Conservation (phyloP, 495 filamentous ascomycete genomes). For the Penicillium silybi region DNA sequence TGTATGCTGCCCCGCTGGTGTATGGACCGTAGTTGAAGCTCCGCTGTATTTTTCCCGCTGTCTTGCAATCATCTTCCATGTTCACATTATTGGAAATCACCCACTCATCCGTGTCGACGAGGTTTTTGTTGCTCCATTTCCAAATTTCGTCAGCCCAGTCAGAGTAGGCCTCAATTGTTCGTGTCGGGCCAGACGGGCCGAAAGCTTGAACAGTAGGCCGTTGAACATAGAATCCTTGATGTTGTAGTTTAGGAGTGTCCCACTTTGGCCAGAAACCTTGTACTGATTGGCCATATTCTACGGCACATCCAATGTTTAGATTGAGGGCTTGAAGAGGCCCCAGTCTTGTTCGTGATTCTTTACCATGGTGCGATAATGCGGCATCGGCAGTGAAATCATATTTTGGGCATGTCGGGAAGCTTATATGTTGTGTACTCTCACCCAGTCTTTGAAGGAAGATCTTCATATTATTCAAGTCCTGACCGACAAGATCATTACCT, state of each 20-base stretch:
- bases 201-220: slow-evolving; percentile 66
- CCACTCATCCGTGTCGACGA: not conserved
- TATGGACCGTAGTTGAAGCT: slow-evolving; percentile 67
- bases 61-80: not conserved
- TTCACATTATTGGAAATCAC: not conserved
- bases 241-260: not conserved
- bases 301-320: no score
- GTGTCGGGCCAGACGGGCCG: slow-evolving; percentile 68
- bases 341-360: no score
- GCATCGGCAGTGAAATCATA: no score
- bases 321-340: no score
- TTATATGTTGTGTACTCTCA: no score
- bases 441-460: no score
- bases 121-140: not conserved
- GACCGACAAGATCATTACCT: no score
- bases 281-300: no score
- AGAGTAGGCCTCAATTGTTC: slow-evolving; percentile 43
- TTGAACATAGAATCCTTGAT: slow-evolving; percentile 69
- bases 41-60: slow-evolving; percentile 54
- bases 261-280: no score
- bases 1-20: slow-evolving; percentile 62
- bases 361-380: no score
- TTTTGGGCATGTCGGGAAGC: no score
- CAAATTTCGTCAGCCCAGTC: not conserved
- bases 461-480: no score